Evolutionary conservation across 169 alveolate genomes (phyloP).

Genomic region (Plasmodium malariae): DNA sequence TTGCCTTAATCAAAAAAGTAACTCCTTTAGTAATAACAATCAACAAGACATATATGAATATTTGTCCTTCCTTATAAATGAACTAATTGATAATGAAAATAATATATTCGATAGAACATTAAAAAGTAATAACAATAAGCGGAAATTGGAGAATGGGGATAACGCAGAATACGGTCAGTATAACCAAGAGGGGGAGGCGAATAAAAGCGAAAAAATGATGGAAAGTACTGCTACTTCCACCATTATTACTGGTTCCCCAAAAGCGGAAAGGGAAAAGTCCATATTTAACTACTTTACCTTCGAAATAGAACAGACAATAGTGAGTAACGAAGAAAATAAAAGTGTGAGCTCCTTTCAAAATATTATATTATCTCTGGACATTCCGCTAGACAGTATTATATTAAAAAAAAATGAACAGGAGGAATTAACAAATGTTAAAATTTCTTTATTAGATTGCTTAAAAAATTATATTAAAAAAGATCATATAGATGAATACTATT

Average conservation of each 20-base stretch:
- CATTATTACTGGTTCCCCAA: neutral
- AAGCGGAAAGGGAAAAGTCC: conserved; percentile 16
- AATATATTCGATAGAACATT: conserved; percentile 24
- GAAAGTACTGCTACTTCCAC: neutral
- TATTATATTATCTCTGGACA: conserved; percentile 45
- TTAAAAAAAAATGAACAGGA: conserved; percentile 21
- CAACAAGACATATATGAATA: conserved; percentile 75
- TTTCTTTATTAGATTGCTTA: conserved; percentile 47
- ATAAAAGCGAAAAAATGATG: neutral
- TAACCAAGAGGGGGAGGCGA: neutral
- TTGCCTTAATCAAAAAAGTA: conserved; percentile 41
- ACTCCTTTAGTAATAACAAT: conserved; percentile 30
- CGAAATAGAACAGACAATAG: conserved; percentile 64
- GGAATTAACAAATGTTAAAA: neutral
- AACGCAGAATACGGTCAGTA: conserved; percentile 9
- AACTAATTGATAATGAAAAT: conserved; percentile 51
- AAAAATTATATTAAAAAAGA: conserved; percentile 49
- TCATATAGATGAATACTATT: conserved; percentile 40
- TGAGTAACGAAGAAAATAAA: neutral
- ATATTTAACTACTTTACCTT: conserved; percentile 50
- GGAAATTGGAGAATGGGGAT: conserved; percentile 11
- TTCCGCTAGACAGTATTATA: conserved; percentile 28
- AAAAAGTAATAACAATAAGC: neutral
- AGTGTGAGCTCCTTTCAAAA: conserved; percentile 67
- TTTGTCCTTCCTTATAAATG: conserved; percentile 28